Evolutionary conservation across 2,329 filamentous ascomycete species (phyloP), one percentile per base, ranked within the genome.

Genomic region (Ceratocystis eucalypticola): DNA sequence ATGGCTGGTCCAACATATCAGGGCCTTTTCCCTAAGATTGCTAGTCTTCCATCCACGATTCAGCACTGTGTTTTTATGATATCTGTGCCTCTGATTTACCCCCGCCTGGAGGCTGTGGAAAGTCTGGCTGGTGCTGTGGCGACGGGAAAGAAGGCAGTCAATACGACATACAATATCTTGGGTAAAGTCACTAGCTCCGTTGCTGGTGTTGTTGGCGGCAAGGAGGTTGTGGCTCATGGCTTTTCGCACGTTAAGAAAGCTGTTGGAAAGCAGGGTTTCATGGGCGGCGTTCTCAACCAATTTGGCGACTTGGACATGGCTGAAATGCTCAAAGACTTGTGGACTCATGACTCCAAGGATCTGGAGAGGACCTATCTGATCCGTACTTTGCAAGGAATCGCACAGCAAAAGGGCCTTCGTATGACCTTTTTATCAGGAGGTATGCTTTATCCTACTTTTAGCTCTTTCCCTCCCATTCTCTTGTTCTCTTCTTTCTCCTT

Each of bases 41-140:
- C 91, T 1, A 88, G 89, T 71, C 78, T 99, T 2, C 94, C 94
- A 0, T 88, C 91, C 0, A 94, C 88, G 71, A 91, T 99, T 8
- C 94, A 99, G 76, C 94, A 99, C 75, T 96, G 93, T 72, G 85
- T 99, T 67, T 94, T 92, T 89, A 95, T 97, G 87, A 76, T 97
- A 10, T 90, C 93, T 0, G 91, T 96, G 5, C 94, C 94, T 0
- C 75, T 97, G 22, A 79, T 97, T 50, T 99, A 97, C 73, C 94
- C 94, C 25, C 85, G 94, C 1, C 79, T 99, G 17, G 94, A 97
- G 71, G 89, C 89, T 1, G 89, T 96, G 3, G 94, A 97, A 77
- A 91, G 90, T 70, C 81, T 99, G 66, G 91, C 91, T 44, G 88
- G 92, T 71, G 96, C 93, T 0, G 87, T 97, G 69, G 88, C 92